These are phyloP conservation scores for Lanmaoa pseudosensibilis DNA, from an alignment of 768 basidiomycete species.

Conservation along the genomic window DNA sequence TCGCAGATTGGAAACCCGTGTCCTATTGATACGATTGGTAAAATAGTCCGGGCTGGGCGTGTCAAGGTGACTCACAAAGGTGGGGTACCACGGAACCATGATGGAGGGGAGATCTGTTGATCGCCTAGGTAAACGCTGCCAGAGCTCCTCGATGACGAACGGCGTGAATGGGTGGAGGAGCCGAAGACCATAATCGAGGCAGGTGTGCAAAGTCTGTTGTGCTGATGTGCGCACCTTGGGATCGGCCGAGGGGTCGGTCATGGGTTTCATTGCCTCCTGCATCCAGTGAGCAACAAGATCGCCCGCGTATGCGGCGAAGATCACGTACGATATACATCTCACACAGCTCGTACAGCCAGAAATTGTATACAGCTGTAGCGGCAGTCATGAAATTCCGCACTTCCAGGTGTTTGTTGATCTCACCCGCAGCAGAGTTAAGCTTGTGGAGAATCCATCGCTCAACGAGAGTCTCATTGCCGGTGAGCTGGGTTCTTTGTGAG, in stretches of 20 bases:
- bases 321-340: conserved; percentile 92
- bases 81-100: conserved; percentile 86
- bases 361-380: conserved; percentile 81
- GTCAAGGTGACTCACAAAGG: conserved; percentile 52
- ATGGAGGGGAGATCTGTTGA: conserved; percentile 82
- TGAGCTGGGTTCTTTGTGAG: conserved; percentile 52
- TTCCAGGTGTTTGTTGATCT: conserved; percentile 72
- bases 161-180: conserved; percentile 99
- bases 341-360: conserved; percentile 99
- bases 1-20: conserved; percentile 54
- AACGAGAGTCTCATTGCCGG: conserved; percentile 86
- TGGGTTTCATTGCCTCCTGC: conserved; percentile 98
- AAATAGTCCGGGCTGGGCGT: background rate
- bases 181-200: conserved; percentile 86
- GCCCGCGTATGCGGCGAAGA: background rate
- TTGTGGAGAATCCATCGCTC: conserved; percentile 97
- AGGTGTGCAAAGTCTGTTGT: conserved; percentile 94
- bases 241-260: conserved; percentile 80
- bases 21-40: conserved; percentile 44
- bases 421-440: conserved; percentile 75
- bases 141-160: conserved; percentile 96
- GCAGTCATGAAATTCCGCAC: conserved; percentile 93
- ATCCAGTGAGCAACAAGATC: conserved; percentile 2
- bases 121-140: conserved; percentile 92
- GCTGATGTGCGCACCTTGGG: conserved; percentile 70